Percentiles rank a stretch among this genome's conserved stretches.
Conservation (phyloP, 371 early-diverging fungal species). For the Mucor racemosus region DNA sequence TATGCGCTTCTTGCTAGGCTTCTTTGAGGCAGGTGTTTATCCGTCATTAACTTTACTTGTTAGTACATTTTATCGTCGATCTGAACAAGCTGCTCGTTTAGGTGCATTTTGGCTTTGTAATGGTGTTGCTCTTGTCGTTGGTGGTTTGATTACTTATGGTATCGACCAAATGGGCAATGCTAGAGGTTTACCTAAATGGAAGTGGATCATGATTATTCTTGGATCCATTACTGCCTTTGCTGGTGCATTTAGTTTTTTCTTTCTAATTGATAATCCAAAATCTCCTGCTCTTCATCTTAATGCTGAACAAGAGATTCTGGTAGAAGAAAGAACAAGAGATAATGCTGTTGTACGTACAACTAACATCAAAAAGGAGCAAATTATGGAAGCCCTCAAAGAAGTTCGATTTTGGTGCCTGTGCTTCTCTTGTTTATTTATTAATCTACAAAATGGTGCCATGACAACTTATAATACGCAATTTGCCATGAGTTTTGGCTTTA, state of each 20-base stretch:
- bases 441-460: slow-evolving; percentile 44
- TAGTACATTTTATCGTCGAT: slow-evolving; percentile 42
- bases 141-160: slow-evolving; percentile 67
- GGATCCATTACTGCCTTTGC: slow-evolving; percentile 31
- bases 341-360: slow-evolving; percentile 41
- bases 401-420: slow-evolving; percentile 38
- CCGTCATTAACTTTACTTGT: slow-evolving; percentile 37
- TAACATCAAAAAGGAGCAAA: slow-evolving; percentile 34
- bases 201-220: slow-evolving; percentile 58
- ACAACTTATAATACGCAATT: slow-evolving; percentile 39
- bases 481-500: slow-evolving; percentile 39
- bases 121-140: slow-evolving; percentile 59
- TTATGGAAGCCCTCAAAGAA: slow-evolving; percentile 42
- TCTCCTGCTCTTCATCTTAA: slow-evolving; percentile 31
- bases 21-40: slow-evolving; percentile 36
- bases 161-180: slow-evolving; percentile 51
- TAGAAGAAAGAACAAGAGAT: slow-evolving; percentile 46
- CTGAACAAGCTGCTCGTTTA: slow-evolving; percentile 43
- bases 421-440: slow-evolving; percentile 35
- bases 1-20: slow-evolving; percentile 43
- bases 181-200: slow-evolving; percentile 52
- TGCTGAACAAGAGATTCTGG: slow-evolving; percentile 41
- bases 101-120: slow-evolving; percentile 49
- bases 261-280: slow-evolving; percentile 43
- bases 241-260: slow-evolving; percentile 36